Conservation (phyloP, 2,329 filamentous ascomycete species). For the Paecilomyces niveus region DNA sequence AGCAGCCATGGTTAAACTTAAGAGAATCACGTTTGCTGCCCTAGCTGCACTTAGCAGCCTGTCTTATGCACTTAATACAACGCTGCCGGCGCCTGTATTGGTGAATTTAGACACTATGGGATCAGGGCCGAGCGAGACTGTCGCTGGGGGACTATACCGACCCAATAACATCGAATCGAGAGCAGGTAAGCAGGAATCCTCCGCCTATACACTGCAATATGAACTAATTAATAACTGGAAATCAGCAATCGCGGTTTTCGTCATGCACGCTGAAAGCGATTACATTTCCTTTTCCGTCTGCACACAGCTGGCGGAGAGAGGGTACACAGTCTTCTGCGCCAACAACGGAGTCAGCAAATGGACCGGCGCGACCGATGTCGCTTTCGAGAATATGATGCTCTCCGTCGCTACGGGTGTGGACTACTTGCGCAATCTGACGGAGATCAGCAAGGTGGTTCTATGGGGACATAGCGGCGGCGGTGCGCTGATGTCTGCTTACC, state of each 20-base stretch:
- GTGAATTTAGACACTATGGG: background rate
- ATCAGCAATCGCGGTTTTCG: slow-evolving; percentile 7
- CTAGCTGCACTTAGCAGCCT: background rate
- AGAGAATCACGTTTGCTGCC: background rate
- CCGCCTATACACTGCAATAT: background rate
- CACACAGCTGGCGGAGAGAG: slow-evolving; percentile 7
- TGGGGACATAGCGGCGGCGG: slow-evolving; percentile 41
- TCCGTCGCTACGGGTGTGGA: slow-evolving; percentile 5
- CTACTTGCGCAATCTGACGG: slow-evolving; percentile 12
- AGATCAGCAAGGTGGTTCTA: slow-evolving; percentile 41
- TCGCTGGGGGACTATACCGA: slow-evolving; percentile 9
- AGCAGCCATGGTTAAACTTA: background rate
- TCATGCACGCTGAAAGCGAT: slow-evolving; percentile 13
- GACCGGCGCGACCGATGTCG: slow-evolving; percentile 9
- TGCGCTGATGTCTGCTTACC: slow-evolving; percentile 12
- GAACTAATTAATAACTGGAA: background rate
- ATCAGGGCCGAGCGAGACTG: background rate
- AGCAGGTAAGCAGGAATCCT: background rate
- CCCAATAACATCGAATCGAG: slow-evolving; percentile 2
- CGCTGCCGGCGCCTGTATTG: background rate
- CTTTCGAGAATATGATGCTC: slow-evolving; percentile 10
- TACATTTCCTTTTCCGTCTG: slow-evolving; percentile 11
- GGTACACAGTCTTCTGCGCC: slow-evolving; percentile 11
- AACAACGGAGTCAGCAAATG: slow-evolving; percentile 10
- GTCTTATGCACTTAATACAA: background rate